Evolutionary conservation across 2,329 filamentous ascomycete species (phyloP), one percentile per base, ranked within the genome.

Genomic region (Fusarium neocosmosporiellum): DNA sequence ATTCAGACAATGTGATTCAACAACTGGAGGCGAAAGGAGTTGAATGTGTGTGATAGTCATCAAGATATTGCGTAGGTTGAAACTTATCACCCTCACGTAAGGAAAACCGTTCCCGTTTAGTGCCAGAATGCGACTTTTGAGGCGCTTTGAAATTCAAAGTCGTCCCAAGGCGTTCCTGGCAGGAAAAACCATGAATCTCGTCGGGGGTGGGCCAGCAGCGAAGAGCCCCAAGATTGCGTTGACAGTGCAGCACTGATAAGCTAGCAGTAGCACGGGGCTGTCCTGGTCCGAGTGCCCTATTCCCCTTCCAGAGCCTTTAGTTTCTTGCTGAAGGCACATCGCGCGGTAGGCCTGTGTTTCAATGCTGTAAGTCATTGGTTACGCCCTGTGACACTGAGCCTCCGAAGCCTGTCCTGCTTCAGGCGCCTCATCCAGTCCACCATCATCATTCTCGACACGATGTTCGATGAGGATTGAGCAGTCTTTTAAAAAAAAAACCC

Each of bases 131-230:
- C 9, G 27, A 3, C 27, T 20, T 31, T 50, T 31, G 27, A 20
- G 24, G 18, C 24, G 18, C 46, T 72, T 71, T 71, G 69, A 72
- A 70, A 69, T 62, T 72, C 7, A n/a, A 37, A 11, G 20, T 24
- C 5, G 34, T 16, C 20, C 5, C 22, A 20, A 39, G 14, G 34
- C 36, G 24, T n/a, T 31, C 18, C 24, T 41, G 9, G 11, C 1
- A 18, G 24, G 14, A 41, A 37, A 58, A 20, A 16, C 2, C 7
- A 9, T 39, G 41, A 16, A 33, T 33, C 10, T 22, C n/a, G 4
- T 24, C 16, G 8, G 11, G 5, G 6, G 14, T 11, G 13, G 10
- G n/a, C 31, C 11, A 48, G 18, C n/a, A 22, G 22, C 22, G 4
- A 4, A 24, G 7, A 5, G 9, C n/a, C 18, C 18, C 20, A 24